Percentiles rank a stretch among this genome's conserved stretches.
Evolutionary conservation across 1,139 yeast species (phyloP).

Genomic region (Yamadazyma dendronema): DNA sequence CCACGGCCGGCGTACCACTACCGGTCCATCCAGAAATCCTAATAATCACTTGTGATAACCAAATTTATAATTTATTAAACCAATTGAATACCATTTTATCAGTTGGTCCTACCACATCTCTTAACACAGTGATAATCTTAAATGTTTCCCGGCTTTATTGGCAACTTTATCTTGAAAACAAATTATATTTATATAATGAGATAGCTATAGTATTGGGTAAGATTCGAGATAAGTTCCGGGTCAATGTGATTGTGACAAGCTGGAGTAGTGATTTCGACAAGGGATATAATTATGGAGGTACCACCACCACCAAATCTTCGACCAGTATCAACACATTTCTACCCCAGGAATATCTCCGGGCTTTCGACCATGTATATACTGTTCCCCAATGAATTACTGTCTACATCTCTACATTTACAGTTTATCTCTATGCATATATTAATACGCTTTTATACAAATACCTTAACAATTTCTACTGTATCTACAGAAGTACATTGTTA

Average conservation of each 20-base stretch:
- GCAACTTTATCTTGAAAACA: conserved; percentile 23
- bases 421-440: background rate
- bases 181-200: conserved; percentile 1
- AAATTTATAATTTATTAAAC: background rate
- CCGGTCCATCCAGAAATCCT: too few relatives aligned
- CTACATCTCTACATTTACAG: too few relatives aligned
- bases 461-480: background rate
- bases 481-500: background rate
- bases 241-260: conserved; percentile 33
- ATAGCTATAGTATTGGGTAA: conserved; percentile 2
- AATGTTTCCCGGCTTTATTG: conserved; percentile 33
- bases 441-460: conserved; percentile 17
- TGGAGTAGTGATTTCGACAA: conserved; percentile 24
- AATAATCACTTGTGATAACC: background rate
- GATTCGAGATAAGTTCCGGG: conserved; percentile 20
- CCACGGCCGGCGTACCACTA: too few relatives aligned
- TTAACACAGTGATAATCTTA: conserved; percentile 6
- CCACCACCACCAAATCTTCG: background rate
- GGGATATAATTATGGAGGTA: conserved; percentile 1
- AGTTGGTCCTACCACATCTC: background rate
- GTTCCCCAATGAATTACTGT: too few relatives aligned
- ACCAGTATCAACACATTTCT: conserved; percentile 10
- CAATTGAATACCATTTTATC: background rate
- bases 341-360: conserved; percentile 13
- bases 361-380: too few relatives aligned